Evolutionary conservation across 495 filamentous ascomycete species (phyloP).

Genomic region (Penicillium tannophilum): DNA sequence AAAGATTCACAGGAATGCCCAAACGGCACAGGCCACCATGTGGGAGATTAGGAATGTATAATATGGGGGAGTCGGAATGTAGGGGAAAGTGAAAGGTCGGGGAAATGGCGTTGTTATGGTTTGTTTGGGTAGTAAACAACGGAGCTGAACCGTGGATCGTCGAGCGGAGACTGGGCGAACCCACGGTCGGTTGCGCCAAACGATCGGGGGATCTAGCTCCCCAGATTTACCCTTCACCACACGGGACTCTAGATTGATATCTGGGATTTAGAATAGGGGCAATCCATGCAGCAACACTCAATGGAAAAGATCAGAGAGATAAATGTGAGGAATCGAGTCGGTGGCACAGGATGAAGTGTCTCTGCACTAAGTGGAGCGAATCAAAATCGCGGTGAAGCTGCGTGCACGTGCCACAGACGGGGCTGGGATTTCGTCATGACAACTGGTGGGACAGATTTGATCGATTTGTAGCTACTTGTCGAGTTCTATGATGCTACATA

Average conservation of each 20-base stretch:
- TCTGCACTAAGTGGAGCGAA: constrained; percentile 26
- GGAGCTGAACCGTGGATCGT: constrained; percentile 49
- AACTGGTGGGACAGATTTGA: not conserved
- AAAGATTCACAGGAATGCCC: constrained; percentile 29
- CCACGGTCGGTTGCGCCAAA: constrained; percentile 36
- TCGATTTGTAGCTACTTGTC: no score
- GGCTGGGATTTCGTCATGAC: constrained; percentile 19
- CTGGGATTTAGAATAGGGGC: not conserved
- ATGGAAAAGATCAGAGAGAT: constrained; percentile 7
- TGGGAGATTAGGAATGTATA: constrained; percentile 31
- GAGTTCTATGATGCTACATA: no score
- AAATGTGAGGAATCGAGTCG: constrained; percentile 7
- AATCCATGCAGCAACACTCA: constrained; percentile 6
- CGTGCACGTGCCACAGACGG: constrained; percentile 38
- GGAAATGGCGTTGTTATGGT: constrained; percentile 29
- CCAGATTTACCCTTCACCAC: not conserved
- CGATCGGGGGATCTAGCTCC: constrained; percentile 19
- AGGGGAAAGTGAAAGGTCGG: constrained; percentile 6
- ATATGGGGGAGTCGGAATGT: constrained; percentile 4
- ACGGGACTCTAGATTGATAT: not conserved
- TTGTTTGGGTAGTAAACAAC: constrained; percentile 38
- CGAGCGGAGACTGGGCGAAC: constrained; percentile 19
- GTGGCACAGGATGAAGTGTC: constrained; percentile 12
- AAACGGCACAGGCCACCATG: constrained; percentile 36
- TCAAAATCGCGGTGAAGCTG: constrained; percentile 45